phyloP scores from a whole-genome alignment of 768 basidiomycete genomes.

The Hygrophoropsis aurantiaca region DNA sequence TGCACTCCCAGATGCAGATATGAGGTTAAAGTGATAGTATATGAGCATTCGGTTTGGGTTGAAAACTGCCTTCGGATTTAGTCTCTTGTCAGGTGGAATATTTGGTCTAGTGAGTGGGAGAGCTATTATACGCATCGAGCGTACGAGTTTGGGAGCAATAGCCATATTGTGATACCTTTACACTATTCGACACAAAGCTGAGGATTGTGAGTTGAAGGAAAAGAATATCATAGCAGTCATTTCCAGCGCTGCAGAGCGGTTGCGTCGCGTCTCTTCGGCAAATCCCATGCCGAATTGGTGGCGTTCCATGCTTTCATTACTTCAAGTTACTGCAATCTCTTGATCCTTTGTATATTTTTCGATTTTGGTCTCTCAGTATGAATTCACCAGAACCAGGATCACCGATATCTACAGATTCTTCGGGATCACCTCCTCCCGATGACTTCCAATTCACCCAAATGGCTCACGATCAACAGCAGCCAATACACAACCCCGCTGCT shows the following conservation, averaged over 20 bases:
- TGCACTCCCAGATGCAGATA: slow-evolving; percentile 28
- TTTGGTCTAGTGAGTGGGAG: slow-evolving; percentile 39
- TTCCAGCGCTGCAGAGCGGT: too few species aligned
- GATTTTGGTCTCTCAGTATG: too few species aligned
- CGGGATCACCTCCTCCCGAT: slow-evolving; percentile 36
- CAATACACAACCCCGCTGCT: slow-evolving; percentile 12
- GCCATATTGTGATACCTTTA: slow-evolving; percentile 10
- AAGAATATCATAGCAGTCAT: too few species aligned
- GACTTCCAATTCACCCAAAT: slow-evolving; percentile 26
- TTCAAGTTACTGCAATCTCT: too few species aligned
- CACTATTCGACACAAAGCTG: too few species aligned
- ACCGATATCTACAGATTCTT: slow-evolving; percentile 36
- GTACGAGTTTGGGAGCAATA: slow-evolving; percentile 12
- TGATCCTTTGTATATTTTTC: too few species aligned
- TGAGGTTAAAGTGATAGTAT: slow-evolving; percentile 43
- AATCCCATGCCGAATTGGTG: too few species aligned
- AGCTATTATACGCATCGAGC: slow-evolving; percentile 45
- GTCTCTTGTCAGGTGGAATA: slow-evolving; percentile 8
- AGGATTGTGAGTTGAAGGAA: too few species aligned
- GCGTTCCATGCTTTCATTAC: too few species aligned
- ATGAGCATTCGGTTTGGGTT: slow-evolving; percentile 26
- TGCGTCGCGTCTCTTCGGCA: too few species aligned
- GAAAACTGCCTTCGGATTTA: slow-evolving; percentile 6
- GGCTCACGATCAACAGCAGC: slow-evolving; percentile 28
- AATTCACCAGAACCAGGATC: slow-evolving; percentile 38